Evolutionary conservation across 176 grass and related monocot species (phyloP).

Genomic region (Paspalum vaginatum): DNA sequence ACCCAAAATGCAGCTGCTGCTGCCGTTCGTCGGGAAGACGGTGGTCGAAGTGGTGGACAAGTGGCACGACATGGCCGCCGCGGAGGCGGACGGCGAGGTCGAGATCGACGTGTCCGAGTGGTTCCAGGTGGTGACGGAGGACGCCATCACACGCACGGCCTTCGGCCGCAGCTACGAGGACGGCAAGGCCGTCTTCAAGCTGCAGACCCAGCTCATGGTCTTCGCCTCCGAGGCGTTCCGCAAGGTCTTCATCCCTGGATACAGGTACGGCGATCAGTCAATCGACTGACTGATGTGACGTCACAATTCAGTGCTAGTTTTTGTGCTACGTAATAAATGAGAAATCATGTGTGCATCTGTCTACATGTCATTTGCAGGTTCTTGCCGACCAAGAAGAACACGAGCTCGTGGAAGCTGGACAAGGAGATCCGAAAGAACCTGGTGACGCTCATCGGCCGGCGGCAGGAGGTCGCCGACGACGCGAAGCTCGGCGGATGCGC

Average conservation of each 20-base stretch:
- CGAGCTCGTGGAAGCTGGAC: slow-evolving; percentile 92
- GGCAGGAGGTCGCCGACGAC: slow-evolving; percentile 45
- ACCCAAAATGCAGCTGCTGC: slow-evolving; percentile 60
- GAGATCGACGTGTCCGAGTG: slow-evolving; percentile 97
- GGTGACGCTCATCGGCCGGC: slow-evolving; percentile 63
- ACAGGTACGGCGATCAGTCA: slow-evolving; percentile 56
- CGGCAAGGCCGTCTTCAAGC: slow-evolving; percentile 80
- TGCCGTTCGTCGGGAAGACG: slow-evolving; percentile 81
- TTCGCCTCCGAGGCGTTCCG: slow-evolving; percentile 91
- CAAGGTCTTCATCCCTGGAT: slow-evolving; percentile 97
- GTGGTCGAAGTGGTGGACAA: slow-evolving; percentile 79
- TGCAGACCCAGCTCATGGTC: slow-evolving; percentile 90
- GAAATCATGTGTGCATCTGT: not conserved
- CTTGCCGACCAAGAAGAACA: slow-evolving; percentile 97
- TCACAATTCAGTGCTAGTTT: not conserved
- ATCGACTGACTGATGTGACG: not conserved
- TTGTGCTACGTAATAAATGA: not conserved
- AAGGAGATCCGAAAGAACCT: slow-evolving; percentile 93
- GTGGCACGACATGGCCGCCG: slow-evolving; percentile 57
- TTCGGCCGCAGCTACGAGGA: slow-evolving; percentile 94
- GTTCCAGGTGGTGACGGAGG: slow-evolving; percentile 96
- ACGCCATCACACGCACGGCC: slow-evolving; percentile 90
- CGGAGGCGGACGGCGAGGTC: slow-evolving; percentile 58
- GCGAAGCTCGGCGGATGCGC: slow-evolving; percentile 53
- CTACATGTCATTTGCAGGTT: slow-evolving; percentile 44